Conservation (phyloP, 495 filamentous ascomycete species). For the Friedmanniomyces endolithicus region DNA sequence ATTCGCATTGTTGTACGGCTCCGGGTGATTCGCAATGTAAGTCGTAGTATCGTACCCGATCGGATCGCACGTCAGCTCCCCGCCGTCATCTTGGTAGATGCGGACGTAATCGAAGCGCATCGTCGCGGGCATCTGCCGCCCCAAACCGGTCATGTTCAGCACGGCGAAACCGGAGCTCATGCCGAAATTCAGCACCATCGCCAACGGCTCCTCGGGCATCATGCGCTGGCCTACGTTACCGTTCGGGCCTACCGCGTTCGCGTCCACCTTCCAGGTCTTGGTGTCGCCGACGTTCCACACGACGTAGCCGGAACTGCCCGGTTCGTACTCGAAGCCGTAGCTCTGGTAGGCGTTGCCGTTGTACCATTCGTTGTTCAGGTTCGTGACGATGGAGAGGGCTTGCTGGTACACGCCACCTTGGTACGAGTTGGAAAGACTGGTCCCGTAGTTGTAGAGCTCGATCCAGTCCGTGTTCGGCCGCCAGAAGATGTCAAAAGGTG, state of each 20-base stretch:
- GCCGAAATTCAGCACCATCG: conserved; percentile 25
- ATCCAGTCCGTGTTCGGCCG: conserved; percentile 22
- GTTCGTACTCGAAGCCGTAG: conserved; percentile 28
- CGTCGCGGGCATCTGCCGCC: conserved; percentile 23
- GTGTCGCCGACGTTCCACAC: conserved; percentile 25
- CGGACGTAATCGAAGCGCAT: conserved; percentile 65
- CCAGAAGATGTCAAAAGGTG: conserved; percentile 27
- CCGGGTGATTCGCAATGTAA: conserved; percentile 55
- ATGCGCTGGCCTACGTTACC: conserved; percentile 26
- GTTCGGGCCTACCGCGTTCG: conserved; percentile 24
- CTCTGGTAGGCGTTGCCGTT: conserved; percentile 26
- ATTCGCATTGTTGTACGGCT: conserved; percentile 54
- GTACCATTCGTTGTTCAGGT: conserved; percentile 28
- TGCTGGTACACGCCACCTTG: conserved; percentile 26
- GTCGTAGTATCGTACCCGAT: conserved; percentile 52
- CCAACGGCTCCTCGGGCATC: conserved; percentile 26
- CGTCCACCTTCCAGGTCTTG: conserved; percentile 20
- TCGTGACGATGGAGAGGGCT: conserved; percentile 24
- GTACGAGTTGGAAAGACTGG: conserved; percentile 23
- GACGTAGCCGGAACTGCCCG: conserved; percentile 22
- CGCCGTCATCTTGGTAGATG: conserved; percentile 49
- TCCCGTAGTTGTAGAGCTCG: conserved; percentile 19
- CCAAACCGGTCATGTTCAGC: conserved; percentile 24
- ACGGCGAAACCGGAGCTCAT: conserved; percentile 20
- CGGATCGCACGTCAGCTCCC: conserved; percentile 59